Conservation (phyloP, 2,329 filamentous ascomycete species). For the Raffaelea deltoideospora region DNA sequence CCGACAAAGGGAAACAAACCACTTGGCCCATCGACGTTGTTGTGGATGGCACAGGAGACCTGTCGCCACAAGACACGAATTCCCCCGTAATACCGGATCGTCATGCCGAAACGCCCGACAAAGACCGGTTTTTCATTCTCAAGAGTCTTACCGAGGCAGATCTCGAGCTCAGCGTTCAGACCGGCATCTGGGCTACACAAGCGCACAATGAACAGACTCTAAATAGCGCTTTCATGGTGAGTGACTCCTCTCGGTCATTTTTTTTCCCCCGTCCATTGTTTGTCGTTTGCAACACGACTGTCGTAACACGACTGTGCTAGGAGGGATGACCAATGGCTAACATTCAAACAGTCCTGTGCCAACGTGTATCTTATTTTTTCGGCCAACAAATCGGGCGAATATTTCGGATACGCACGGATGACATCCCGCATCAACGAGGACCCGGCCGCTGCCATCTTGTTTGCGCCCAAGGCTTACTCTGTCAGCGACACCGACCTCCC, state of each 20-base stretch:
- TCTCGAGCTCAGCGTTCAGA: slow-evolving; percentile 73
- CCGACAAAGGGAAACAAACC: too few species aligned
- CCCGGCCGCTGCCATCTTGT: slow-evolving; percentile 51
- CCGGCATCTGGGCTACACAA: slow-evolving; percentile 86
- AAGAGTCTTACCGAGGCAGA: slow-evolving; percentile 90
- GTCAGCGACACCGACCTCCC: slow-evolving; percentile 50
- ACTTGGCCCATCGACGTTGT: too few species aligned
- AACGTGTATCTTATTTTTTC: slow-evolving; percentile 90
- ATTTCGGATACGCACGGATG: slow-evolving; percentile 93
- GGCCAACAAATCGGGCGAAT: slow-evolving; percentile 93
- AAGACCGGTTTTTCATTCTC: slow-evolving; percentile 77
- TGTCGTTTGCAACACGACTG: too few species aligned
- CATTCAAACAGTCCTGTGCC: slow-evolving; percentile 45
- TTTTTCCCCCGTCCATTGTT: background rate
- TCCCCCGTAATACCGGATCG: too few species aligned
- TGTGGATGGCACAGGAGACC: too few species aligned
- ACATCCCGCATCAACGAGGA: slow-evolving; percentile 69
- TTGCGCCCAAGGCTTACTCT: slow-evolving; percentile 49
- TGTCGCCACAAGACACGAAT: too few species aligned
- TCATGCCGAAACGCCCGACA: slow-evolving; percentile 14
- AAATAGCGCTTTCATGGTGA: slow-evolving; percentile 70
- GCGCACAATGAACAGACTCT: slow-evolving; percentile 77
- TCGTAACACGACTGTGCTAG: too few species aligned
- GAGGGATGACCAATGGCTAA: too few species aligned
- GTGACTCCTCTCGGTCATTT: slow-evolving; percentile 9